A percentile compares a stretch with the other conserved stretches of the same genome.
phyloP scores from a whole-genome alignment of 768 basidiomycete species.

The Boletales sp. region DNA sequence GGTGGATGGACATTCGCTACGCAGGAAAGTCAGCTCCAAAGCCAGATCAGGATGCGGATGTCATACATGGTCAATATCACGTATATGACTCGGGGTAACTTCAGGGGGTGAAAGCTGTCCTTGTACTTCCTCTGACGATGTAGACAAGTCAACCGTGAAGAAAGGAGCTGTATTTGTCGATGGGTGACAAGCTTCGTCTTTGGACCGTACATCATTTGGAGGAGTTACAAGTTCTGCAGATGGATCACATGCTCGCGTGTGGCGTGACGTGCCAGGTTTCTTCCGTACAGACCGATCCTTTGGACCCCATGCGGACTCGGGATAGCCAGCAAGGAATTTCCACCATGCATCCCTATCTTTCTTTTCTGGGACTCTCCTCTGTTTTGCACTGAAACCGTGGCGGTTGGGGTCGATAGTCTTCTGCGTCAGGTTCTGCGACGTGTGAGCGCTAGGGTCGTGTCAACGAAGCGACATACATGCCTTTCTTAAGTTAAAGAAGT shows the following conservation, averaged over 20 bases:
- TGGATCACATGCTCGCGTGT: constrained; percentile 32
- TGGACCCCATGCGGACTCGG: constrained; percentile 66
- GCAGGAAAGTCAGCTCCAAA: constrained; percentile 8
- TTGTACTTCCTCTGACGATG: not conserved
- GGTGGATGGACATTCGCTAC: constrained; percentile 67
- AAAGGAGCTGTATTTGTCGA: not conserved
- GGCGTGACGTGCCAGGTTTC: constrained; percentile 9
- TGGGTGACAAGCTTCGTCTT: not conserved
- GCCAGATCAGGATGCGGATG: not conserved
- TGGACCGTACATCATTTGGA: not conserved
- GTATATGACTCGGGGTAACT: constrained; percentile 55
- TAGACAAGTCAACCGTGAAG: not conserved
- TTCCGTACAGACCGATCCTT: constrained; percentile 14
- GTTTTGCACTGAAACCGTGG: constrained; percentile 6
- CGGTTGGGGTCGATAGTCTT: constrained; percentile 41
- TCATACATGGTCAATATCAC: constrained; percentile 64
- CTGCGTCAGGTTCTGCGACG: constrained; percentile 60
- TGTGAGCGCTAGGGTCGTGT: constrained; percentile 4
- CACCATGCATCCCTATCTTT: constrained; percentile 78
- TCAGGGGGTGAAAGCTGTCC: constrained; percentile 40
- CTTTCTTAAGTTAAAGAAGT: constrained; percentile 65
- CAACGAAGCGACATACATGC: constrained; percentile 20
- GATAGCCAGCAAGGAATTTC: constrained; percentile 67
- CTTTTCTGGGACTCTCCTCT: constrained; percentile 58
- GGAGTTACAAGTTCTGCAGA: not conserved